Evolutionary conservation across 2,329 filamentous ascomycete species (phyloP).

Genomic region (Beauveria scarabaeidicola): DNA sequence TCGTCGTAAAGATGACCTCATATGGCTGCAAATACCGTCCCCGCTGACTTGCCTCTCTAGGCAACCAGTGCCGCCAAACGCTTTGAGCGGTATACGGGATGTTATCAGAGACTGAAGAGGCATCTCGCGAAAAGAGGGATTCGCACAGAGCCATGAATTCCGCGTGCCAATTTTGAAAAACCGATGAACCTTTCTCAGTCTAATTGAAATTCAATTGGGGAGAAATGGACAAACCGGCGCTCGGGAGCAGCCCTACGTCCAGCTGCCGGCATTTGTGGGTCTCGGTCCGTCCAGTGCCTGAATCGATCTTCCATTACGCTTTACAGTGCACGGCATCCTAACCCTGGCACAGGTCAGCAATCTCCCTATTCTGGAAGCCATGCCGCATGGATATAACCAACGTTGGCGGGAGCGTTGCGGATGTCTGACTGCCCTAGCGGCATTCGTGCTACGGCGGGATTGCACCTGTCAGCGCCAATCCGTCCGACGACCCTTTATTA

Average conservation of each 20-base stretch:
- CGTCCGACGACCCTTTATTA: slow-evolving; percentile 4
- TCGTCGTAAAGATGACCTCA: slow-evolving; percentile 7
- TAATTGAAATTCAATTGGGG: neutral
- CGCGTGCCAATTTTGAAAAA: neutral
- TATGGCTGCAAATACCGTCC: neutral
- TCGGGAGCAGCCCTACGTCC: neutral
- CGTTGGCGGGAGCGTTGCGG: neutral
- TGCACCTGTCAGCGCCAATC: slow-evolving; percentile 8
- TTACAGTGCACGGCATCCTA: neutral
- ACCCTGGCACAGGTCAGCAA: neutral
- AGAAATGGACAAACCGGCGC: neutral
- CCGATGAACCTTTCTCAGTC: neutral
- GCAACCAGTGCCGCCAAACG: neutral
- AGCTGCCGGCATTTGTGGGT: neutral
- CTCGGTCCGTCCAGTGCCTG: neutral
- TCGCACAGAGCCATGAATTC: neutral
- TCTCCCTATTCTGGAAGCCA: slow-evolving; percentile 4
- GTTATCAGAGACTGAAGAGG: neutral
- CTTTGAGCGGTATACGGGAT: neutral
- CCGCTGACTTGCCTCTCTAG: slow-evolving; percentile 8
- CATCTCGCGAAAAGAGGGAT: neutral
- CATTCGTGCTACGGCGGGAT: slow-evolving; percentile 8
- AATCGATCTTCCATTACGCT: neutral
- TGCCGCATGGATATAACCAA: neutral
- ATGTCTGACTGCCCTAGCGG: slow-evolving; percentile 9